Base-by-base conservation (phyloP, 1,284 basidiomycete genomes). In the Volvariella surrecta region DNA sequence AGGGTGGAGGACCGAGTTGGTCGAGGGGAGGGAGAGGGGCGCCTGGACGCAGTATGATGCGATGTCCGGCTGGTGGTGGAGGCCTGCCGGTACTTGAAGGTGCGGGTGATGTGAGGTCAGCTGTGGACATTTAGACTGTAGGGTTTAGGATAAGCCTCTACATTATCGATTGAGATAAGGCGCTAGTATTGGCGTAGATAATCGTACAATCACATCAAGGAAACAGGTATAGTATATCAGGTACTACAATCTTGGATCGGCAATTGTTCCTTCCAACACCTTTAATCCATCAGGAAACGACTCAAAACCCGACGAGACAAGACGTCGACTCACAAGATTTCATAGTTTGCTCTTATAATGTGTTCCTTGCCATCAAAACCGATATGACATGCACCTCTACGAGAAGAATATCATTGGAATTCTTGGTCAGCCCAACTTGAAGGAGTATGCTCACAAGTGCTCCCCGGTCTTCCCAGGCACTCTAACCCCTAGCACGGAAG, bases 391-490 rank as follows among this genome's bases (percentile, higher is more conserved):
- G 46, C 48, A 21, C 46, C 46, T 32, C 52, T 52, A 30, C 21
- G 11, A 24, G 1, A 42, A 18, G 41, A 28, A 13, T 34, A 11
- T 31, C 18, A 35, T 30, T 18, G 7, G 28, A n/a, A 3, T 20
- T 22, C 21, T 16, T 42, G 20, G 22, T 24, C n/a, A n/a, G n/a
- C n/a, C n/a, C n/a, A n/a, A n/a, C n/a, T n/a, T n/a, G n/a, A n/a
- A n/a, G n/a, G 20, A 22, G 62, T 73, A n/a, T n/a, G 61, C 73
- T 15, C 50, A 84, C 82, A 88, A 62, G 58, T 87, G 85, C 46
- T 71, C 63, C 2, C 77, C 79, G 1, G 76, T 72, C 64, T 88
- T 88, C 4, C 84, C 84, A 2, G 83, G 84, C 28, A 88, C 74
- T 31, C 54, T 63, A 4, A 77, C 55, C 0, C 70, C 72, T 37